Base-by-base conservation (phyloP, 164 flowering plant genomes). In the Nelumbo lutea region DNA sequence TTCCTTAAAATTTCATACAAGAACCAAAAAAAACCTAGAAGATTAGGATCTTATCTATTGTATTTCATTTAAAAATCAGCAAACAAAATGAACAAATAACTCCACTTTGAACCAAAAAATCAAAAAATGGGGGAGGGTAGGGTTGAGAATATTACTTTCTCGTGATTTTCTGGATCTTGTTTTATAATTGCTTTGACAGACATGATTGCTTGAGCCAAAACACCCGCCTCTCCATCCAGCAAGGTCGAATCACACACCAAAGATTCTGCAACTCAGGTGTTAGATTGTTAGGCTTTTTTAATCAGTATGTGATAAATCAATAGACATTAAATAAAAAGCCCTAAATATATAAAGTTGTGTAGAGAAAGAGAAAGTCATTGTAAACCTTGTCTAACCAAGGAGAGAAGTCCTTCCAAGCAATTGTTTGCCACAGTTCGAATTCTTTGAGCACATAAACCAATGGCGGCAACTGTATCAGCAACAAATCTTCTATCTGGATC, bases 401-500 rank as follows among this genome's bases (percentile, higher is more conserved):
- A 75, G 53, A 96, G 72, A 59, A 96, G 84, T 69, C 87, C 90
- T 59, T 90, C 95, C 82, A 96, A 72, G 82, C 95, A 93, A 76
- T 79, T 79, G 38, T 70, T 77, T 62, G 96, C 84, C 65, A 89
- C 77, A 59, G 79, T 73, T 62, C 95, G 91, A 73, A 88, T 88
- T 73, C 84, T 79, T 71, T 85, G 87, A 39, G 90, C 97, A 81
- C 98, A 90, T 70, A 86, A 71, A 63, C 99, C 99, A 79, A 96
- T 90, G 43, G 93, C 97, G 78, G 93, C 90, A 75, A 96, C 81
- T 48, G 98, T 82, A 80, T 88, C 95, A 61, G 96, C 97, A 76
- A 93, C 99, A 86, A 96, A 90, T 78, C 83, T 85, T 78, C 92
- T 77, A 78, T 96, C 93, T 55, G 96, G 92, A 81, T 96, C 98